A percentile compares a stretch with the other conserved stretches of the same genome.
phyloP scores from a whole-genome alignment of 148 eudicot genomes.

The Arbutus unedo region DNA sequence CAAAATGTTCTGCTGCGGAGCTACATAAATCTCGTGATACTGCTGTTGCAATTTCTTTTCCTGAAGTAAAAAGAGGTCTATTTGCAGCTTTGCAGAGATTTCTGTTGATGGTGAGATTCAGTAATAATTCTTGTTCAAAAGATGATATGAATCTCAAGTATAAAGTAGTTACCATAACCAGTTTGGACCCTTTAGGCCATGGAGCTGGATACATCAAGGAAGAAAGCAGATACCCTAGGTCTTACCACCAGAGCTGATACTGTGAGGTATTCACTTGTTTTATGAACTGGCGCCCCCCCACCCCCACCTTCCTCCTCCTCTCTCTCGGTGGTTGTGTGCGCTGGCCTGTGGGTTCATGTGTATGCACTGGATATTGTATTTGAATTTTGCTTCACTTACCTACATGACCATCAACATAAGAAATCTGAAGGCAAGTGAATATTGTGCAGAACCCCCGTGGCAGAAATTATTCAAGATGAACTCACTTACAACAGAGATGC shows the following conservation, averaged over 20 bases:
- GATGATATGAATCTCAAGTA: neutral
- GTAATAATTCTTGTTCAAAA: constrained; percentile 7
- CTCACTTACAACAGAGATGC: constrained; percentile 56
- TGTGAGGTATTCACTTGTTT: constrained; percentile 47
- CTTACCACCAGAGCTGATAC: constrained; percentile 77
- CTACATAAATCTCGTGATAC: constrained; percentile 19
- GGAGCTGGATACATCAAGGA: constrained; percentile 70
- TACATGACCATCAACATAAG: neutral
- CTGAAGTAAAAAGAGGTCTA: constrained; percentile 51
- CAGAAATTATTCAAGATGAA: constrained; percentile 76
- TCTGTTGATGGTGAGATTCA: constrained; percentile 56
- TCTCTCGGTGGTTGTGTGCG: neutral
- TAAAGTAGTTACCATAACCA: neutral
- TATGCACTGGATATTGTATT: neutral
- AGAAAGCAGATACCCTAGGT: constrained; percentile 59
- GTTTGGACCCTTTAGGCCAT: constrained; percentile 45
- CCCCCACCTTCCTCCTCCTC: neutral
- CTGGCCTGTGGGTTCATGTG: neutral
- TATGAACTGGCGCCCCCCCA: neutral
- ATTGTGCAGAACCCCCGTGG: constrained; percentile 58
- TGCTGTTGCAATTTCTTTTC: constrained; percentile 57
- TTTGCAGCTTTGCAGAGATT: constrained; percentile 50
- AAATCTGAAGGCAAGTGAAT: constrained; percentile 2
- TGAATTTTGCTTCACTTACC: neutral
- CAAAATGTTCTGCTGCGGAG: constrained; percentile 22